phyloP scores from a whole-genome alignment of 2,329 filamentous ascomycete genomes.

The Gaeumannomyces sp. region DNA sequence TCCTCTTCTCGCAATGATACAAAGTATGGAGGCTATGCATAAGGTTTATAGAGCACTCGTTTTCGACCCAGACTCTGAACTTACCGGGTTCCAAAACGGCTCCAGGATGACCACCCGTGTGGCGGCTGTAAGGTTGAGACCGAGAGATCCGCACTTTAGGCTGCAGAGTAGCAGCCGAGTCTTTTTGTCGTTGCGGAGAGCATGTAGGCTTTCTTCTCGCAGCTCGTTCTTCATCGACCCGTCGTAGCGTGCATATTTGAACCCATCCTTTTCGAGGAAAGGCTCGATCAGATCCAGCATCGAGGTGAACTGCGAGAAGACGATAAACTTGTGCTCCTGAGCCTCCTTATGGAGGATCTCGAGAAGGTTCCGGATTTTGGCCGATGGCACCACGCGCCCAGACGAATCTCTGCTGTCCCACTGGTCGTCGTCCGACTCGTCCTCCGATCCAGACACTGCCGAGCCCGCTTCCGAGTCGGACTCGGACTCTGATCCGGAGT shows the following conservation, averaged over 20 bases:
- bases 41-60: not conserved
- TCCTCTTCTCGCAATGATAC: not conserved
- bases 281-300: slow-evolving; percentile 97
- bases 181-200: slow-evolving; percentile 65
- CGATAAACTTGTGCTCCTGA: slow-evolving; percentile 86
- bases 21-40: not conserved
- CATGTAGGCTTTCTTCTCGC: slow-evolving; percentile 77
- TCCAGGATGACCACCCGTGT: slow-evolving; percentile 91
- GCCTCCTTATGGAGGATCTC: slow-evolving; percentile 74
- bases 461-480: slow-evolving; percentile 16
- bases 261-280: slow-evolving; percentile 68
- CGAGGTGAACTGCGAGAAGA: slow-evolving; percentile 96
- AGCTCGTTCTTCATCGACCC: slow-evolving; percentile 91
- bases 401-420: slow-evolving; percentile 11
- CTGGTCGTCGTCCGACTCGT: slow-evolving; percentile 5
- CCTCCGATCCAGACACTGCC: slow-evolving; percentile 2
- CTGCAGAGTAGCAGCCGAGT: slow-evolving; percentile 86
- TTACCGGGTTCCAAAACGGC: slow-evolving; percentile 87
- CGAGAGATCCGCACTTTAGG: slow-evolving; percentile 86
- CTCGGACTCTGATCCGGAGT: slow-evolving; percentile 36
- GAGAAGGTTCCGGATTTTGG: slow-evolving; percentile 85
- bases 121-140: slow-evolving; percentile 89
- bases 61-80: not conserved
- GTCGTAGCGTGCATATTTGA: slow-evolving; percentile 85
- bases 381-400: slow-evolving; percentile 59